These are phyloP conservation scores for Lithospermum erythrorhizon DNA, from an alignment of 257 asterid genomes.

Conservation along the genomic window DNA sequence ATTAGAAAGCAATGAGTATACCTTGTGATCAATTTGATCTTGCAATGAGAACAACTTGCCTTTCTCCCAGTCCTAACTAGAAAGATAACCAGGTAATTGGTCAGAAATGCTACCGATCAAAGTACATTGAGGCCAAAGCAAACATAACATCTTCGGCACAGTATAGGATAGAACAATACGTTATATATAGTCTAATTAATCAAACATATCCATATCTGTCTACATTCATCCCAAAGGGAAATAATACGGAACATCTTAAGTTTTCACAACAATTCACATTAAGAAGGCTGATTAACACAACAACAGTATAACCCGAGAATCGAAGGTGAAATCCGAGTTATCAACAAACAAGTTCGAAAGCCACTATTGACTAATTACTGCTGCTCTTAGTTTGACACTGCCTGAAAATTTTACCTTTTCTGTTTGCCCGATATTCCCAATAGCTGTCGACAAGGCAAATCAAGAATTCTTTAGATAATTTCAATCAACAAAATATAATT, in stretches of 20 bases:
- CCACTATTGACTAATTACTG: background rate
- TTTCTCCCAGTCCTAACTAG: conserved; percentile 60
- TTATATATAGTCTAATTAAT: no score
- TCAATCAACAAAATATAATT: background rate
- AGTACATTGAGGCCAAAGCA: conserved; percentile 5
- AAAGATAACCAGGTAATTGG: conserved; percentile 10
- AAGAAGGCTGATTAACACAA: background rate
- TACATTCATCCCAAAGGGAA: no score
- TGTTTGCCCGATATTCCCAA: conserved; percentile 62
- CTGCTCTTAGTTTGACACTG: background rate
- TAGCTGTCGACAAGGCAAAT: conserved; percentile 35
- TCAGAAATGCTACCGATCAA: conserved; percentile 12
- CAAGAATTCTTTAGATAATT: background rate
- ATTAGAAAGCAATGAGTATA: conserved; percentile 10
- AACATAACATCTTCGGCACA: background rate
- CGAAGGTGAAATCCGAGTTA: background rate
- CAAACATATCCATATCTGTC: no score
- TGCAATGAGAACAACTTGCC: conserved; percentile 79
- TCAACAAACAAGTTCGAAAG: background rate
- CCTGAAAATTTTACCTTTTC: conserved; percentile 39
- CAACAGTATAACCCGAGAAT: background rate
- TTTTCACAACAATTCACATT: background rate
- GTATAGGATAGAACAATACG: background rate
- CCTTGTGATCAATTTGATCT: conserved; percentile 89
- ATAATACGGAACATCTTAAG: background rate